These are phyloP conservation scores for Neopestalotiopsis rosae DNA, from an alignment of 2,329 filamentous ascomycete genomes.

Conservation along the genomic window DNA sequence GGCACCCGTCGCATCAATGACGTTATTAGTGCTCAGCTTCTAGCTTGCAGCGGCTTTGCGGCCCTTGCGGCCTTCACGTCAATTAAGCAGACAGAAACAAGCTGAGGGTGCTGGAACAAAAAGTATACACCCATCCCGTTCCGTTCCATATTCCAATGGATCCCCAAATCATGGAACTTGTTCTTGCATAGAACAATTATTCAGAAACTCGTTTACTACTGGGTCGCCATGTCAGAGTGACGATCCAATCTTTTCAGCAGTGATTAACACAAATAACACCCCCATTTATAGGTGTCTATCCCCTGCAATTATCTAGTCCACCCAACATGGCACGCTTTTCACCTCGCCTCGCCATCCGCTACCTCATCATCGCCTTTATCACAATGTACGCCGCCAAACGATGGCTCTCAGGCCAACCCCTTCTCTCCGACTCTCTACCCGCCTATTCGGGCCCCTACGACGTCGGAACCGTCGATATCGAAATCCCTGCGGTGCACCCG, in stretches of 20 bases:
- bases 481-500: slow-evolving; percentile 36
- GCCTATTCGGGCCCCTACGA: slow-evolving; percentile 48
- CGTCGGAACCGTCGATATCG: slow-evolving; percentile 54
- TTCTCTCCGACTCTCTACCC: slow-evolving; percentile 50
- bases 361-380: slow-evolving; percentile 35
- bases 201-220: not conserved
- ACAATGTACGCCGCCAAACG: slow-evolving; percentile 45
- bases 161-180: not conserved
- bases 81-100: not conserved
- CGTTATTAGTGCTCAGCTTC: slow-evolving; percentile 1
- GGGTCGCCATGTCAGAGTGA: slow-evolving; percentile 6
- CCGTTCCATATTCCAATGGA: not conserved
- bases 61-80: not conserved
- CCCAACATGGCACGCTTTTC: slow-evolving; percentile 2
- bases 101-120: not conserved
- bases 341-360: slow-evolving; percentile 28
- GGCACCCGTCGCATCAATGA: not conserved
- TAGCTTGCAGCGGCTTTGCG: not conserved
- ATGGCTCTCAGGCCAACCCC: slow-evolving; percentile 43
- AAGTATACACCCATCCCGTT: not conserved
- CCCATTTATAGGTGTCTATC: not conserved
- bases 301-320: not conserved
- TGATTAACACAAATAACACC: not conserved
- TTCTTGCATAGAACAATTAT: not conserved
- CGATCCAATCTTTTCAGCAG: not conserved